Evolutionary conservation across 441 rosid genomes (phyloP).

Genomic region (Populus hybrid): DNA sequence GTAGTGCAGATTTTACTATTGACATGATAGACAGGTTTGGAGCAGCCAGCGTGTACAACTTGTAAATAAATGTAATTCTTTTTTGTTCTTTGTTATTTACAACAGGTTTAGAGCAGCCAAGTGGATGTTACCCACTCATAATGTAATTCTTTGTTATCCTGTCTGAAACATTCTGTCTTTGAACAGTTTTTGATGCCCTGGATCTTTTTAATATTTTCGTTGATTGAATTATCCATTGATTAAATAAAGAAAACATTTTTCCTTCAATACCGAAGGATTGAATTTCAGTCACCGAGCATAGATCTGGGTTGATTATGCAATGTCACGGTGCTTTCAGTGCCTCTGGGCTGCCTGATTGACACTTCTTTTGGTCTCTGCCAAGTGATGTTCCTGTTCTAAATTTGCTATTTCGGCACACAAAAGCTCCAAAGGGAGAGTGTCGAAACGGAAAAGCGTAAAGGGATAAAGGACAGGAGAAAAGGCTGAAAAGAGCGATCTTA

Average conservation of each 20-base stretch:
- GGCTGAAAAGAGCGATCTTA: conserved; percentile 50
- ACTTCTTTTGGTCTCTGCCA: not conserved
- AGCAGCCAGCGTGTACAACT: not conserved
- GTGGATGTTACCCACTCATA: not conserved
- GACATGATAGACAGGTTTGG: not conserved
- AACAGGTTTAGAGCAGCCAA: too few relatives aligned
- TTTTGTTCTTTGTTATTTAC: too few relatives aligned
- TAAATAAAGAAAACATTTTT: not conserved
- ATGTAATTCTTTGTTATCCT: not conserved
- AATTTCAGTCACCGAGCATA: not conserved
- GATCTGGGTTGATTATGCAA: conserved; percentile 4
- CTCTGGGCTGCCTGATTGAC: conserved; percentile 35
- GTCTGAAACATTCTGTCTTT: not conserved
- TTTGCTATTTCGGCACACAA: conserved; percentile 52
- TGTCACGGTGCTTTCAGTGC: conserved; percentile 70
- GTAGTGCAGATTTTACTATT: not conserved
- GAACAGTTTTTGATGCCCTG: not conserved
- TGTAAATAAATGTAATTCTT: not conserved
- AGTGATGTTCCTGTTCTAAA: conserved; percentile 39
- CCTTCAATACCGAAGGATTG: not conserved
- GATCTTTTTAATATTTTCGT: not conserved
- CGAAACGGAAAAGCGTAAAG: conserved; percentile 28
- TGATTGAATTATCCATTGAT: not conserved
- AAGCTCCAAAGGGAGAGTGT: conserved; percentile 52
- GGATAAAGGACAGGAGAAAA: conserved; percentile 26